Evolutionary conservation across 495 filamentous ascomycete species (phyloP).

Genomic region (Letharia columbiana): DNA sequence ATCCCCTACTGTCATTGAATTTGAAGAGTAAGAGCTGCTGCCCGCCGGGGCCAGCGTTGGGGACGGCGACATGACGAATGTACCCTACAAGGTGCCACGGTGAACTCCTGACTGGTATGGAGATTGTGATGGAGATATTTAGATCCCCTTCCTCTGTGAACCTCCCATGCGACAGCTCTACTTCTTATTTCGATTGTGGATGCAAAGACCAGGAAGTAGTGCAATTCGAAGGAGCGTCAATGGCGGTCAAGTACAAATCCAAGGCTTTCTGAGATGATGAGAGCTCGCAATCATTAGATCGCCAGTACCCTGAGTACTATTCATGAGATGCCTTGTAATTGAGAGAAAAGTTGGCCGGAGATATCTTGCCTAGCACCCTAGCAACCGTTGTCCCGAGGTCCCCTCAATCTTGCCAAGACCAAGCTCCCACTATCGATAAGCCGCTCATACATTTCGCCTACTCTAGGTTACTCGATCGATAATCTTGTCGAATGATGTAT

Average conservation of each 20-base stretch:
- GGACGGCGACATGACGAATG: conserved; percentile 35
- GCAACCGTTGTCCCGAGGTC: neutral
- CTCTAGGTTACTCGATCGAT: too few species aligned
- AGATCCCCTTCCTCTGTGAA: conserved; percentile 14
- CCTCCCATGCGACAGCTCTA: conserved; percentile 24
- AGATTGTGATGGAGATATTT: conserved; percentile 19
- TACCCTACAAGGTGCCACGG: neutral
- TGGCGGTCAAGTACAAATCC: neutral
- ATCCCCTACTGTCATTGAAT: conserved; percentile 79
- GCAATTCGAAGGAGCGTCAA: neutral
- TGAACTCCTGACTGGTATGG: neutral
- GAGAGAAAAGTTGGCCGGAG: neutral
- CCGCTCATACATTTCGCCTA: too few species aligned
- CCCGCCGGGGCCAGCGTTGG: conserved; percentile 62
- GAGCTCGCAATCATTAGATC: neutral
- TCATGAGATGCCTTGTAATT: neutral
- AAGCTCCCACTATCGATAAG: too few species aligned
- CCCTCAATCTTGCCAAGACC: too few species aligned
- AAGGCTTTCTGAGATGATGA: neutral
- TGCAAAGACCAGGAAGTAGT: neutral
- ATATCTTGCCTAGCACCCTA: neutral
- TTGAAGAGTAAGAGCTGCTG: conserved; percentile 72
- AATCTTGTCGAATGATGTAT: too few species aligned
- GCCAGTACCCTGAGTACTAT: neutral
- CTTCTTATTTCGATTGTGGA: neutral